A percentile compares a stretch with the other conserved stretches of the same genome.
phyloP scores from a whole-genome alignment of 495 filamentous ascomycete genomes.

The Daldinia caldariorum region DNA sequence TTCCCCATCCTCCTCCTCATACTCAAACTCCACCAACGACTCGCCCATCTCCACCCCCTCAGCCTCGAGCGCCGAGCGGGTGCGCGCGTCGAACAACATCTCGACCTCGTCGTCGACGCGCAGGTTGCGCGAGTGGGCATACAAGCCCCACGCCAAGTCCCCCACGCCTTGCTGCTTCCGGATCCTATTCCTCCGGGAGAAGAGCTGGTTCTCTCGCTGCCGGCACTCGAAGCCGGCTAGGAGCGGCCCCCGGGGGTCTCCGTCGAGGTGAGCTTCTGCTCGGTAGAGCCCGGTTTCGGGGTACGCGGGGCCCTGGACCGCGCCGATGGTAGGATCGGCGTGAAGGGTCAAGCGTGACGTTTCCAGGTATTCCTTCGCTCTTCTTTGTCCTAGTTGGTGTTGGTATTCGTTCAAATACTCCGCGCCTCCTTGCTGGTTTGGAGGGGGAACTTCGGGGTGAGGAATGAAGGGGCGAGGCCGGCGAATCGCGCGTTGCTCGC shows the following conservation, averaged over 20 bases:
- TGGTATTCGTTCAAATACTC: slow-evolving; percentile 4
- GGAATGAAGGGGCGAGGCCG: slow-evolving; percentile 55
- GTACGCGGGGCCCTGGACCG: slow-evolving; percentile 59
- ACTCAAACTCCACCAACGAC: slow-evolving; percentile 17
- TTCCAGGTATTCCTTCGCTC: slow-evolving; percentile 45
- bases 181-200: slow-evolving; percentile 1
- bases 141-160: slow-evolving; percentile 7
- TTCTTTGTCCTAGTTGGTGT: slow-evolving; percentile 29
- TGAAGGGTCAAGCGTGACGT: slow-evolving; percentile 46
- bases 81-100: slow-evolving; percentile 18
- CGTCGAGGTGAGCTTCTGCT: slow-evolving; percentile 53
- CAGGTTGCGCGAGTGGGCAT: slow-evolving; percentile 41
- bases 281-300: slow-evolving; percentile 49
- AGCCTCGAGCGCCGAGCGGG: slow-evolving; percentile 23
- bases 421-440: slow-evolving; percentile 37
- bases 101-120: slow-evolving; percentile 44
- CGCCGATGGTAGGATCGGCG: slow-evolving; percentile 53
- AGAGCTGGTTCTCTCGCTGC: slow-evolving; percentile 44
- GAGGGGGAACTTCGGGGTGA: slow-evolving; percentile 56
- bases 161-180: slow-evolving; percentile 11
- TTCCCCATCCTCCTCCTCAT: slow-evolving; percentile 9
- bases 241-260: slow-evolving; percentile 49
- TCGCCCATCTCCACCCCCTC: slow-evolving; percentile 24
- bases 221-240: slow-evolving; percentile 39
- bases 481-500: slow-evolving; percentile 43